Evolutionary conservation across 2,329 filamentous ascomycete genomes (phyloP).

Genomic region (Ascochyta lentis): DNA sequence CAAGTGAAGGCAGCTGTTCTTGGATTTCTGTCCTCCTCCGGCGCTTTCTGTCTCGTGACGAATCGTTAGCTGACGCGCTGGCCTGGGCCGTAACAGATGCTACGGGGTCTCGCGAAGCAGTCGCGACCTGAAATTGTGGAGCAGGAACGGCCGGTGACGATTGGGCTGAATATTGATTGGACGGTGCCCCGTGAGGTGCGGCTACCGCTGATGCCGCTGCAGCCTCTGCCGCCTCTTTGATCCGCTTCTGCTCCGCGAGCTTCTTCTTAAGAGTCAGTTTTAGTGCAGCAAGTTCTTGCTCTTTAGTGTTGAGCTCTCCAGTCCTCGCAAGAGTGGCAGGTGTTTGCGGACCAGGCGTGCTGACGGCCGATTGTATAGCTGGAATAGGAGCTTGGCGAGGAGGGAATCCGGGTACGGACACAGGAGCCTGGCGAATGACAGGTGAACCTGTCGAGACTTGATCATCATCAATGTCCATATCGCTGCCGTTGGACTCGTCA

Average conservation of each 20-base stretch:
- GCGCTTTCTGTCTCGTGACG: conserved; percentile 21
- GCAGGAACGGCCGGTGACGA: background rate
- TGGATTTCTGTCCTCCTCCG: conserved; percentile 58
- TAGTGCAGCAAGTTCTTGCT: conserved; percentile 58
- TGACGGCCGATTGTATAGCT: conserved; percentile 33
- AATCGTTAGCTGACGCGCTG: background rate
- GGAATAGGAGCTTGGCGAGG: conserved; percentile 33
- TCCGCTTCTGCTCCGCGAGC: conserved; percentile 31
- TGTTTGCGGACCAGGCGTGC: conserved; percentile 46
- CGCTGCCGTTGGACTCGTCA: conserved; percentile 65
- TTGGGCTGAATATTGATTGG: background rate
- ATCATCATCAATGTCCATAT: conserved; percentile 69
- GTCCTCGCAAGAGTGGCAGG: conserved; percentile 45
- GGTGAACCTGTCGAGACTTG: conserved; percentile 50
- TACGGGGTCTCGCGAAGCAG: background rate
- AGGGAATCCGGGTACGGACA: conserved; percentile 33
- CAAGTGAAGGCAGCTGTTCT: conserved; percentile 54
- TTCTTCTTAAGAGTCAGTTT: conserved; percentile 37
- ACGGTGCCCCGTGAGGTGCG: background rate
- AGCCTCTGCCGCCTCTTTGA: conserved; percentile 27
- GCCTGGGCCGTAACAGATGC: background rate
- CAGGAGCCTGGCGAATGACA: conserved; percentile 17
- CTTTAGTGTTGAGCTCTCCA: conserved; percentile 55
- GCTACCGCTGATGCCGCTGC: conserved; percentile 13
- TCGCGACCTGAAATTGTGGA: background rate